A percentile compares a stretch with the other conserved stretches of the same genome.
phyloP scores from a whole-genome alignment of 2,329 filamentous ascomycete genomes.

The Colletotrichum tofieldiae region DNA sequence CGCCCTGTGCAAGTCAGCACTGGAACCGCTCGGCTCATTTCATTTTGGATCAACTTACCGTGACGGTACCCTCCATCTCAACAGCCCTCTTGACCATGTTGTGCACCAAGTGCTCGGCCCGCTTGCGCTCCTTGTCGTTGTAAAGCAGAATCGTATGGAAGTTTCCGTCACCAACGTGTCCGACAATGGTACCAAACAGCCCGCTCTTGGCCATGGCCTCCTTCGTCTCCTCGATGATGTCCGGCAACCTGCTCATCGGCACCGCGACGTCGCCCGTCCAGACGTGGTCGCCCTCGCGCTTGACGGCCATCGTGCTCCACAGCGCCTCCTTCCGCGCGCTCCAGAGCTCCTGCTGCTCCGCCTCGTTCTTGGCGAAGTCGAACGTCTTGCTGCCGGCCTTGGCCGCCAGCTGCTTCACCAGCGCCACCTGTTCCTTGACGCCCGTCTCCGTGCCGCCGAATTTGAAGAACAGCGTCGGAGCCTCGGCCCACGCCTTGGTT shows the following conservation, averaged over 20 bases:
- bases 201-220: constrained; percentile 60
- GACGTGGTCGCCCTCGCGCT: constrained; percentile 77
- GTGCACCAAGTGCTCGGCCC: constrained; percentile 81
- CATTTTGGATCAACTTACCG: constrained; percentile 59
- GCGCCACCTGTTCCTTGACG: constrained; percentile 84
- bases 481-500: constrained; percentile 77
- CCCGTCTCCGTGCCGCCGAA: constrained; percentile 79
- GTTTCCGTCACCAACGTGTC: constrained; percentile 84
- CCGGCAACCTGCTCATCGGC: constrained; percentile 80
- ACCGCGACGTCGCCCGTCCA: constrained; percentile 93
- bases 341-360: constrained; percentile 86
- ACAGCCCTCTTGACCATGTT: constrained; percentile 90
- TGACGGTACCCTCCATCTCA: constrained; percentile 88
- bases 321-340: constrained; percentile 87
- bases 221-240: constrained; percentile 83
- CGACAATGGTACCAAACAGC: constrained; percentile 70
- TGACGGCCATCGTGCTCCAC: constrained; percentile 83
- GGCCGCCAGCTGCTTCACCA: constrained; percentile 76
- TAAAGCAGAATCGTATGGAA: constrained; percentile 78
- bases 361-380: constrained; percentile 80
- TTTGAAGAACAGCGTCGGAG: constrained; percentile 88
- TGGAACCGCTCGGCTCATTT: constrained; percentile 2
- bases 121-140: constrained; percentile 76
- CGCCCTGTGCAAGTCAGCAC: constrained; percentile 65
- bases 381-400: constrained; percentile 77